These are phyloP conservation scores for Monosporascus sp. DNA, from an alignment of 2,329 filamentous ascomycete species.

Conservation along the genomic window DNA sequence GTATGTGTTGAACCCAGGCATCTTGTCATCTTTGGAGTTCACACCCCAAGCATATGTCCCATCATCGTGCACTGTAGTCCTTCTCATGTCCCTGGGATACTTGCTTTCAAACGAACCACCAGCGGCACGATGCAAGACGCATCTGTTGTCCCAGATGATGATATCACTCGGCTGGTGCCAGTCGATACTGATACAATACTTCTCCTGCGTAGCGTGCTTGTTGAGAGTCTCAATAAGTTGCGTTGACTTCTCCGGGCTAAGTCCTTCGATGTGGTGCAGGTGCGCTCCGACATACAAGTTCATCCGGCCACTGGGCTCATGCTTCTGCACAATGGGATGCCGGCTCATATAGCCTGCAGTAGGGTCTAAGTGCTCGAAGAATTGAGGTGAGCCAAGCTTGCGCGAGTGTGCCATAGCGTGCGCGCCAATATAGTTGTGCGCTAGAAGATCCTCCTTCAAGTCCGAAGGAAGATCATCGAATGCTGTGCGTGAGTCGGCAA, in stretches of 20 bases:
- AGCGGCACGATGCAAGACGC: slow-evolving; percentile 49
- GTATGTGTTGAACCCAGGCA: too few relatives aligned
- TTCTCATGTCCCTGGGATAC: too few relatives aligned
- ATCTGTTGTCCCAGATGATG: slow-evolving; percentile 56
- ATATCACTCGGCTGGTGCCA: slow-evolving; percentile 48
- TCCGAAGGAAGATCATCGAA: slow-evolving; percentile 39
- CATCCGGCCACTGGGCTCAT: slow-evolving; percentile 46
- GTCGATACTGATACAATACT: slow-evolving; percentile 39
- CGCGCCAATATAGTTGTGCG: slow-evolving; percentile 40
- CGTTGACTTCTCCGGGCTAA: slow-evolving; percentile 29
- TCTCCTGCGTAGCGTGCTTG: slow-evolving; percentile 40
- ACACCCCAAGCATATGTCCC: too few relatives aligned
- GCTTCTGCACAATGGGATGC: slow-evolving; percentile 46
- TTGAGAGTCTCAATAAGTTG: slow-evolving; percentile 37
- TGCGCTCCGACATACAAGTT: slow-evolving; percentile 52
- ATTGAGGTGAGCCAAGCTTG: slow-evolving; percentile 45
- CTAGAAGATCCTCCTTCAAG: slow-evolving; percentile 29
- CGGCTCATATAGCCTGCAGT: slow-evolving; percentile 31
- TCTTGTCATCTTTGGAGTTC: too few relatives aligned
- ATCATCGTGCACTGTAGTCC: too few relatives aligned
- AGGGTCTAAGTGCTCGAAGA: slow-evolving; percentile 41
- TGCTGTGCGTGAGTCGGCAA: slow-evolving; percentile 48
- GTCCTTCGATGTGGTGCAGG: slow-evolving; percentile 48
- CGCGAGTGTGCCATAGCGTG: slow-evolving; percentile 49
- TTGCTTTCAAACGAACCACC: slow-evolving; percentile 43